Conservation (phyloP, 257 asterid genomes). For the Euphrasia confusa region DNA sequence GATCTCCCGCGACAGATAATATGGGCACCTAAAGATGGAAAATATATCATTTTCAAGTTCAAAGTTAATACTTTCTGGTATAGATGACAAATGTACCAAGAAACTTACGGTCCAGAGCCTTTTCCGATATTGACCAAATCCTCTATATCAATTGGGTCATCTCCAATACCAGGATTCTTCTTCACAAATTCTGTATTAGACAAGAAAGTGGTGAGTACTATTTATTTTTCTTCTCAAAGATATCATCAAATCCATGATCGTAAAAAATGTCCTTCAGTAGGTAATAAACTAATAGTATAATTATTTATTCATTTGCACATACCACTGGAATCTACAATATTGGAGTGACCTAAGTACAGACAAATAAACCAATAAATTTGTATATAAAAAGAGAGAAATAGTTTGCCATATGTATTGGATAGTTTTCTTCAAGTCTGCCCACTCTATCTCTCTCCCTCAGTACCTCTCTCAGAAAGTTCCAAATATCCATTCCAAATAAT, state of each 20-base stretch:
- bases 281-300: not conserved
- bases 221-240: constrained; percentile 2
- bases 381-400: constrained; percentile 18
- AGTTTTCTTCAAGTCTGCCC: constrained; percentile 3
- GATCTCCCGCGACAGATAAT: constrained; percentile 85
- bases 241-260: constrained; percentile 6
- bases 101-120: constrained; percentile 85
- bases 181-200: constrained; percentile 54
- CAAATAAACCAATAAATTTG: constrained; percentile 5
- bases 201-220: constrained; percentile 13
- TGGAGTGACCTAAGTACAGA: not conserved
- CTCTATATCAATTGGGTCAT: constrained; percentile 95
- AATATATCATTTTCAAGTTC: constrained; percentile 28
- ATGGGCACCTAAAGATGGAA: constrained; percentile 72
- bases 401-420: not conserved
- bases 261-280: constrained; percentile 1
- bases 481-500: not conserved
- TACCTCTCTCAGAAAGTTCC: not conserved
- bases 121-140: constrained; percentile 90
- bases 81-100: constrained; percentile 20
- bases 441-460: not conserved
- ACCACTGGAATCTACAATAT: not conserved
- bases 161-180: constrained; percentile 69
- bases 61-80: constrained; percentile 23
- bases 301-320: constrained; percentile 10